Conservation (phyloP, 2,329 filamentous ascomycete species). For the Acephala macrosclerotiorum region DNA sequence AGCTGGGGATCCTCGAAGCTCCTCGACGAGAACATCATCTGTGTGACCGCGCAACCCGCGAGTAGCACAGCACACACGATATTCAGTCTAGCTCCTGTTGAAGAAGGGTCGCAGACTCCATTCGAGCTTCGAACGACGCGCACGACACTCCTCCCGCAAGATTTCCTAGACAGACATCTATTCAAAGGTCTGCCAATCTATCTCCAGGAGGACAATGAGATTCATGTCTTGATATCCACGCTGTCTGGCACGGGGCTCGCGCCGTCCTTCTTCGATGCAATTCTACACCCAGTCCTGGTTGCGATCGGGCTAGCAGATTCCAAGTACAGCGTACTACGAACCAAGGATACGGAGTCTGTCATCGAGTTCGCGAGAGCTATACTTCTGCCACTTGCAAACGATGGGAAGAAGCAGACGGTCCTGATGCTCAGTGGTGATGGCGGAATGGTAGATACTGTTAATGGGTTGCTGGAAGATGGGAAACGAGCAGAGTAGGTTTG, state of each 20-base stretch:
- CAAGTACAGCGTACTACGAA: conserved; percentile 64
- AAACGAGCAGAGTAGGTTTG: conserved; percentile 34
- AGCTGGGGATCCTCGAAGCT: conserved; percentile 29
- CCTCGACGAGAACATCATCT: conserved; percentile 45
- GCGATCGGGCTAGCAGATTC: conserved; percentile 49
- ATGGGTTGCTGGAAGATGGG: conserved; percentile 58
- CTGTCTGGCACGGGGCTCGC: conserved; percentile 69
- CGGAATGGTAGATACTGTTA: conserved; percentile 82
- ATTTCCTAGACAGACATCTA: conserved; percentile 48
- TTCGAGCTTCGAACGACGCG: conserved; percentile 43
- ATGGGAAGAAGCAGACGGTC: conserved; percentile 63
- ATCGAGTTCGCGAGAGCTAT: conserved; percentile 62
- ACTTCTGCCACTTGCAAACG: conserved; percentile 57
- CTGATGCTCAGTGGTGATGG: conserved; percentile 89
- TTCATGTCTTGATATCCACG: conserved; percentile 74
- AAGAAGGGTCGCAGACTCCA: conserved; percentile 36
- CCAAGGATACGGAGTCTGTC: conserved; percentile 69
- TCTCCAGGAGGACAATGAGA: conserved; percentile 32
- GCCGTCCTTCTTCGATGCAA: conserved; percentile 58
- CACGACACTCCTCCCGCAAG: conserved; percentile 46
- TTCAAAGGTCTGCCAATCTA: conserved; percentile 50
- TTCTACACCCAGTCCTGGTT: conserved; percentile 63
- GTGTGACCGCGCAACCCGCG: conserved; percentile 35
- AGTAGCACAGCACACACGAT: conserved; percentile 44
- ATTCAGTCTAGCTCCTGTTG: conserved; percentile 49